phyloP scores from a whole-genome alignment of 768 basidiomycete genomes.

The Daedaleopsis nitida region DNA sequence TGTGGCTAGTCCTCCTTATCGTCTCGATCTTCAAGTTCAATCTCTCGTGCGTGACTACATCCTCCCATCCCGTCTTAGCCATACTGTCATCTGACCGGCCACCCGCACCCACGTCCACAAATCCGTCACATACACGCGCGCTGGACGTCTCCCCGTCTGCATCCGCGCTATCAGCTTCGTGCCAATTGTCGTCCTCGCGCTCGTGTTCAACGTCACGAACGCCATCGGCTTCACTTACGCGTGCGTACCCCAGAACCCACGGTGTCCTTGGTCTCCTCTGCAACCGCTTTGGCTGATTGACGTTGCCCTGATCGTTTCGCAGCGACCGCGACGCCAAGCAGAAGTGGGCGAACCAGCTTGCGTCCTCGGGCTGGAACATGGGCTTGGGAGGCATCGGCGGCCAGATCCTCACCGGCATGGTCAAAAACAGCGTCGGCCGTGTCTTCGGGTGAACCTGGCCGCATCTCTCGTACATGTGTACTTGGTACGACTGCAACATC shows the following conservation, averaged over 20 bases:
- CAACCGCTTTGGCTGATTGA: not conserved
- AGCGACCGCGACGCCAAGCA: conserved; percentile 93
- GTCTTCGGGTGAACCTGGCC: conserved; percentile 55
- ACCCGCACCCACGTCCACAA: not conserved
- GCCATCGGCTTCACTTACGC: conserved; percentile 97
- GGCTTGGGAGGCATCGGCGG: conserved; percentile 84
- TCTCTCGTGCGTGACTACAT: conserved; percentile 63
- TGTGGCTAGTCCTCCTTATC: conserved; percentile 87
- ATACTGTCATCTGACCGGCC: conserved; percentile 4
- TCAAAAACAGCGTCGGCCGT: conserved; percentile 79
- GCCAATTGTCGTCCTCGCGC: conserved; percentile 90
- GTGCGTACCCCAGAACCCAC: conserved; percentile 45
- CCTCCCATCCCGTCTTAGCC: conserved; percentile 2
- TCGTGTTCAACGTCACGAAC: conserved; percentile 96
- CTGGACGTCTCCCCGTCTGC: not conserved
- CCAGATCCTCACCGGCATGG: conserved; percentile 77
- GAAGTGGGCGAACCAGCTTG: conserved; percentile 80
- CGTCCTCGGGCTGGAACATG: conserved; percentile 69
- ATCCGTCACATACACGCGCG: not conserved
- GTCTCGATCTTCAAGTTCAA: conserved; percentile 89
- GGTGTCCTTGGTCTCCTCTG: not conserved
- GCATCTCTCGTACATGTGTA: not conserved
- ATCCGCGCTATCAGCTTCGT: conserved; percentile 64
- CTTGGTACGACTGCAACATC: not conserved
- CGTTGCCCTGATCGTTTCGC: not conserved